These are phyloP conservation scores for Royoungia palumana DNA, from an alignment of 768 basidiomycete species.

Conservation along the genomic window DNA sequence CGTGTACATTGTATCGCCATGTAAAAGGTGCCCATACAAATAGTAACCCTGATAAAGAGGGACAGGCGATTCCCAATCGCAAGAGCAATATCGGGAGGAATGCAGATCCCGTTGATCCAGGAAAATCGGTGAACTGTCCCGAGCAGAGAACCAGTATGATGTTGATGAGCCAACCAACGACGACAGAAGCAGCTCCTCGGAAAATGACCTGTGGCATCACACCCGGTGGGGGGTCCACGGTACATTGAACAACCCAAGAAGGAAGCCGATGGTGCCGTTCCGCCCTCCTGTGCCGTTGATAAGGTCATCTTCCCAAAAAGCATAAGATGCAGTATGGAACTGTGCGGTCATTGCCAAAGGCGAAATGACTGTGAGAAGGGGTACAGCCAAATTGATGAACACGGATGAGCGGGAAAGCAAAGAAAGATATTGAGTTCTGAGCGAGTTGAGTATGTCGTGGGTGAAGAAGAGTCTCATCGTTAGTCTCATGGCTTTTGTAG, in stretches of 20 bases:
- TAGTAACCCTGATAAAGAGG: slow-evolving; percentile 53
- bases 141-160: slow-evolving; percentile 60
- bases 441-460: slow-evolving; percentile 44
- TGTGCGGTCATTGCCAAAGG: slow-evolving; percentile 42
- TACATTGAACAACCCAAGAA: slow-evolving; percentile 46
- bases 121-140: slow-evolving; percentile 45
- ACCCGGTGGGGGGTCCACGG: slow-evolving; percentile 45
- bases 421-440: slow-evolving; percentile 37
- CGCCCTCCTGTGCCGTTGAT: slow-evolving; percentile 43
- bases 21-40: slow-evolving; percentile 60
- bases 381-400: slow-evolving; percentile 44
- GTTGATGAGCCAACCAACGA: slow-evolving; percentile 63
- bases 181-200: slow-evolving; percentile 48
- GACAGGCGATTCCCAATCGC: slow-evolving; percentile 51
- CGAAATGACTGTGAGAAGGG: slow-evolving; percentile 41
- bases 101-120: slow-evolving; percentile 51
- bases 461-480: slow-evolving; percentile 38
- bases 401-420: slow-evolving; percentile 36
- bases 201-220: slow-evolving; percentile 24
- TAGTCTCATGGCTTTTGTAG: slow-evolving; percentile 40
- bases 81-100: slow-evolving; percentile 56
- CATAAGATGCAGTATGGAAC: slow-evolving; percentile 48
- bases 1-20: slow-evolving; percentile 53
- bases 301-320: slow-evolving; percentile 46
- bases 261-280: slow-evolving; percentile 40